Conservation (phyloP, 768 basidiomycete genomes). For the Kwoniella sp. region DNA sequence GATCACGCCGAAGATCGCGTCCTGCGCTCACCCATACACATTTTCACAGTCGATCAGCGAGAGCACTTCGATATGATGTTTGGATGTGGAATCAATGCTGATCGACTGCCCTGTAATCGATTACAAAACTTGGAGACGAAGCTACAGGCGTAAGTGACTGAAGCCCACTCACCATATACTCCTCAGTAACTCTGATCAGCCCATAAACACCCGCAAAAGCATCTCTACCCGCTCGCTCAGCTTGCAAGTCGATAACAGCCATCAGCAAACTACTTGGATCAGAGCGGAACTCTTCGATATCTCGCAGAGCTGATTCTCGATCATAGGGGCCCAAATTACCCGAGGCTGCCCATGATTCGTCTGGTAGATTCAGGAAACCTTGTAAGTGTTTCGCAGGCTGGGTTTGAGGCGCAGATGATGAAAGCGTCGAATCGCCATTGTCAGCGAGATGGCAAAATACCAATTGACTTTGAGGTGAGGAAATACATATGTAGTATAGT, state of each 20-base stretch:
- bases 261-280: slow-evolving; percentile 25
- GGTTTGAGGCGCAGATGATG: neutral
- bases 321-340: slow-evolving; percentile 32
- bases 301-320: slow-evolving; percentile 16
- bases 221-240: slow-evolving; percentile 12
- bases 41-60: too few species aligned
- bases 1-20: slow-evolving; percentile 53
- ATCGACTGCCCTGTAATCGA: neutral
- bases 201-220: slow-evolving; percentile 34
- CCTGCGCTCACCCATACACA: slow-evolving; percentile 3
- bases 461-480: too few species aligned
- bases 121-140: too few species aligned
- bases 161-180: slow-evolving; percentile 13
- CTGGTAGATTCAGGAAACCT: slow-evolving; percentile 25
- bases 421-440: neutral
- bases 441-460: too few species aligned
- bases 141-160: too few species aligned
- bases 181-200: slow-evolving; percentile 21
- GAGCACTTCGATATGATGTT: too few species aligned
- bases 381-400: slow-evolving; percentile 30
- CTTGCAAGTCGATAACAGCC: slow-evolving; percentile 32
- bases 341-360: slow-evolving; percentile 24
- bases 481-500: too few species aligned
- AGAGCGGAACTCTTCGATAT: slow-evolving; percentile 27
- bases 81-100: too few species aligned